phyloP scores from a whole-genome alignment of 2,329 filamentous ascomycete species.

The Alternaria angustiovoidea region DNA sequence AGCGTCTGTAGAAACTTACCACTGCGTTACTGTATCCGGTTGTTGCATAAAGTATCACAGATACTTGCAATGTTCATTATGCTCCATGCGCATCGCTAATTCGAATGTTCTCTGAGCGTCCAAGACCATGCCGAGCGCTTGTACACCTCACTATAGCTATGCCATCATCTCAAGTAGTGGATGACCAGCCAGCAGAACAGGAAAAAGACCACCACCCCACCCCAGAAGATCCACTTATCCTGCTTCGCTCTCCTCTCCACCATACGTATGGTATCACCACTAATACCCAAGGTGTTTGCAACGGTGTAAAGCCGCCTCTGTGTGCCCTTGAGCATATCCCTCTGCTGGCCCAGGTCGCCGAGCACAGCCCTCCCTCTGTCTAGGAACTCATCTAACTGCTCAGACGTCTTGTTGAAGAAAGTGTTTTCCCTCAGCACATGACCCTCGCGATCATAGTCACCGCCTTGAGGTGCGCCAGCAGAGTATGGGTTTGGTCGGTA shows the following conservation, averaged over 20 bases:
- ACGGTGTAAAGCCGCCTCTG: slow-evolving; percentile 91
- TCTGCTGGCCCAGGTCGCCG: slow-evolving; percentile 85
- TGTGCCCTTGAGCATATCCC: slow-evolving; percentile 93
- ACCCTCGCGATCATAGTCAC: slow-evolving; percentile 73
- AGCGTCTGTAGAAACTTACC: background rate
- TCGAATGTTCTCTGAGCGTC: background rate
- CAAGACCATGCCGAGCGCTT: background rate
- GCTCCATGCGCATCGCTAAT: background rate
- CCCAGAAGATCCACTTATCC: slow-evolving; percentile 98
- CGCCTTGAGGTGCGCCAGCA: slow-evolving; percentile 42
- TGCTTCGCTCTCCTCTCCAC: slow-evolving; percentile 89
- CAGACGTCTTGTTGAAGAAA: slow-evolving; percentile 84
- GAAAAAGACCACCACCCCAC: slow-evolving; percentile 85
- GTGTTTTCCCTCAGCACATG: slow-evolving; percentile 89
- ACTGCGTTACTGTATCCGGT: background rate
- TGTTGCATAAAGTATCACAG: background rate
- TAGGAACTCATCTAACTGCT: slow-evolving; percentile 91
- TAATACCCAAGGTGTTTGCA: slow-evolving; percentile 91
- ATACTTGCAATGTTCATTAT: background rate
- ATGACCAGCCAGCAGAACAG: slow-evolving; percentile 90
- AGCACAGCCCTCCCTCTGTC: slow-evolving; percentile 90
- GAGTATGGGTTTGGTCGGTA: slow-evolving; percentile 55
- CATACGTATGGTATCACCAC: slow-evolving; percentile 96
- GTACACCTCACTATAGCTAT: background rate
- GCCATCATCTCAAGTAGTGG: slow-evolving; percentile 72